These are phyloP conservation scores for Hypoxylon fragiforme DNA, from an alignment of 495 filamentous ascomycete species.

Conservation along the genomic window DNA sequence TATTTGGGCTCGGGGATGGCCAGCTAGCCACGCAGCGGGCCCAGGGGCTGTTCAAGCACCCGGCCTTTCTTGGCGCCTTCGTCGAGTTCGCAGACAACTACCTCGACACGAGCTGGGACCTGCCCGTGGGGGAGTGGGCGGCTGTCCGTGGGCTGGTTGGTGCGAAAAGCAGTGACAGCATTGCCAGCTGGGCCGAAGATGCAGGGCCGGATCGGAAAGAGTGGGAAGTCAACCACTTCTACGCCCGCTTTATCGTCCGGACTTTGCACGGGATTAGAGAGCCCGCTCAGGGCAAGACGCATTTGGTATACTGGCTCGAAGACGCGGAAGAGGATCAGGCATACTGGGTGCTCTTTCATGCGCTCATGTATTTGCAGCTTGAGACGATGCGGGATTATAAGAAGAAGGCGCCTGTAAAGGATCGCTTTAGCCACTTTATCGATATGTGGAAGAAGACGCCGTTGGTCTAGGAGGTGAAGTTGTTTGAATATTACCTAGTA, in stretches of 20 bases:
- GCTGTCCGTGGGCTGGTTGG: conserved; percentile 6
- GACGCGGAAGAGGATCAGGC: conserved; percentile 3
- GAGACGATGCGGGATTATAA: conserved; percentile 26
- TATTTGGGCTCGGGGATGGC: conserved; percentile 36
- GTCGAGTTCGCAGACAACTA: conserved; percentile 20
- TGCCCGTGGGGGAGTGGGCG: conserved; percentile 16
- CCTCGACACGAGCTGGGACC: conserved; percentile 13
- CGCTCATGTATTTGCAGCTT: conserved; percentile 35
- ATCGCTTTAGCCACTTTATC: conserved; percentile 15
- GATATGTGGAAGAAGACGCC: conserved; percentile 1
- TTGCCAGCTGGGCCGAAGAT: background rate
- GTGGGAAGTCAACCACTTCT: conserved; percentile 15
- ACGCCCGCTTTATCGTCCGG: conserved; percentile 24
- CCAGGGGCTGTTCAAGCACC: conserved; percentile 25
- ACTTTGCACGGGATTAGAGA: conserved; percentile 1
- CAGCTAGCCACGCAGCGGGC: conserved; percentile 18
- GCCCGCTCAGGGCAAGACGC: background rate
- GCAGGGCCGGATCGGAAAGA: background rate
- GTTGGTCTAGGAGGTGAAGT: background rate
- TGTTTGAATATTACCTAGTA: no score
- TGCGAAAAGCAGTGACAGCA: background rate
- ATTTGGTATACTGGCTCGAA: conserved; percentile 20
- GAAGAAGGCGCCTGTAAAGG: conserved; percentile 10
- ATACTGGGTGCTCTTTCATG: conserved; percentile 28
- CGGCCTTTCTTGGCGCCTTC: conserved; percentile 7